Conservation (phyloP, 2,329 filamentous ascomycete genomes). For the Cercospora zeae-maydis region DNA sequence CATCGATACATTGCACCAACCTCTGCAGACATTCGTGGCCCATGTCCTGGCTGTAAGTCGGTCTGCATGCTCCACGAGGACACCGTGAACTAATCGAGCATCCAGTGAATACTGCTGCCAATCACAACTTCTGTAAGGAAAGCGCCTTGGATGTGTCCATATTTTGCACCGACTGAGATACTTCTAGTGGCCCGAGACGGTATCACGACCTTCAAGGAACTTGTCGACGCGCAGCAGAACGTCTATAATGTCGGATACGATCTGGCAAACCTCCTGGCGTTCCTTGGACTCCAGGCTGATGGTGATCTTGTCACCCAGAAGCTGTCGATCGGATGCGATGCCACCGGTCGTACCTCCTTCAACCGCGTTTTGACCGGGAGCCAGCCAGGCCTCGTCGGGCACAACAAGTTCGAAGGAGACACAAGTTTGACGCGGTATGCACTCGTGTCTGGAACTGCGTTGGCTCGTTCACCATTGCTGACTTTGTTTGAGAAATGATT, state of each 20-base stretch:
- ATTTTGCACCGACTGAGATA: background rate
- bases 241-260: slow-evolving; percentile 47
- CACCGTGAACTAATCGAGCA: background rate
- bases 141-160: background rate
- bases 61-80: slow-evolving; percentile 25
- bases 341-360: slow-evolving; percentile 42
- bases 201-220: slow-evolving; percentile 42
- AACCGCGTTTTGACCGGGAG: slow-evolving; percentile 36
- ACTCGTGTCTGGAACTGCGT: background rate
- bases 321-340: slow-evolving; percentile 47
- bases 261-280: slow-evolving; percentile 41
- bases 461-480: background rate
- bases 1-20: slow-evolving; percentile 39
- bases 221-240: slow-evolving; percentile 48
- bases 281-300: slow-evolving; percentile 41
- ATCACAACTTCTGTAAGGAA: slow-evolving; percentile 39
- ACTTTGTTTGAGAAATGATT: slow-evolving; percentile 33
- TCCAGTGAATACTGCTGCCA: slow-evolving; percentile 41
- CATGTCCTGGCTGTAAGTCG: slow-evolving; percentile 34
- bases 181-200: slow-evolving; percentile 39
- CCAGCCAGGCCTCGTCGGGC: slow-evolving; percentile 44
- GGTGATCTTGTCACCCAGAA: slow-evolving; percentile 44
- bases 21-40: slow-evolving; percentile 41
- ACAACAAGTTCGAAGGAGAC: slow-evolving; percentile 45
- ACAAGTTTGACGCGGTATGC: slow-evolving; percentile 39